These are phyloP conservation scores for Cenchrus americanus DNA, from an alignment of 176 grass and related monocot genomes.

Conservation along the genomic window DNA sequence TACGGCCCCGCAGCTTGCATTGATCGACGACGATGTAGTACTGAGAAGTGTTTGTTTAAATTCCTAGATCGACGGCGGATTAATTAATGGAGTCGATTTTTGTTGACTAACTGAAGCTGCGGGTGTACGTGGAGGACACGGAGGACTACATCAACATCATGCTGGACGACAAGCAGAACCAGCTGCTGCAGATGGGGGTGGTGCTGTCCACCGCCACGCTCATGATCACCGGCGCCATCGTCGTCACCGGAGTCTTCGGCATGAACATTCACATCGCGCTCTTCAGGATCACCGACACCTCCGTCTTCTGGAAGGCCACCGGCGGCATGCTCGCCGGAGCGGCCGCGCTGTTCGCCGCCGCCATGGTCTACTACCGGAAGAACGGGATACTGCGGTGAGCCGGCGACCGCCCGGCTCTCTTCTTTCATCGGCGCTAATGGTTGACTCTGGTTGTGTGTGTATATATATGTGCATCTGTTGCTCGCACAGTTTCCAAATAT, in stretches of 20 bases:
- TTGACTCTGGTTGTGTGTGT: too few species aligned
- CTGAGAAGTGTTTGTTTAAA: too few species aligned
- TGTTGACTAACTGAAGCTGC: not conserved
- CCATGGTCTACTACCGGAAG: conserved; percentile 54
- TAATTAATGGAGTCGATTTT: not conserved
- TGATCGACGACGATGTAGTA: not conserved
- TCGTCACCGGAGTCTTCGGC: conserved; percentile 41
- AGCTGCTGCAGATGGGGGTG: conserved; percentile 76
- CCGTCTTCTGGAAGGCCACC: conserved; percentile 50
- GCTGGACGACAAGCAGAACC: conserved; percentile 83
- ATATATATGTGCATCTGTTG: too few species aligned
- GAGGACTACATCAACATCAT: conserved; percentile 88
- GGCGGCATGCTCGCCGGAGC: conserved; percentile 42
- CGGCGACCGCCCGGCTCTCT: too few species aligned
- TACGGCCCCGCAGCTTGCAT: not conserved
- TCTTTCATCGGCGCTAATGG: too few species aligned
- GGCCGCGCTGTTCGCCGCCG: conserved; percentile 41
- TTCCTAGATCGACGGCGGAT: not conserved
- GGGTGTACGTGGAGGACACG: conserved; percentile 80
- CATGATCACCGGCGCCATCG: conserved; percentile 44
- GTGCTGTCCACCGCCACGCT: conserved; percentile 64
- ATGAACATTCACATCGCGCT: conserved; percentile 61
- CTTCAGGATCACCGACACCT: conserved; percentile 15
- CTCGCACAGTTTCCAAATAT: too few species aligned
- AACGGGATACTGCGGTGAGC: conserved; percentile 56